Conservation (phyloP, 139 green algal genomes). For the Chara braunii region DNA sequence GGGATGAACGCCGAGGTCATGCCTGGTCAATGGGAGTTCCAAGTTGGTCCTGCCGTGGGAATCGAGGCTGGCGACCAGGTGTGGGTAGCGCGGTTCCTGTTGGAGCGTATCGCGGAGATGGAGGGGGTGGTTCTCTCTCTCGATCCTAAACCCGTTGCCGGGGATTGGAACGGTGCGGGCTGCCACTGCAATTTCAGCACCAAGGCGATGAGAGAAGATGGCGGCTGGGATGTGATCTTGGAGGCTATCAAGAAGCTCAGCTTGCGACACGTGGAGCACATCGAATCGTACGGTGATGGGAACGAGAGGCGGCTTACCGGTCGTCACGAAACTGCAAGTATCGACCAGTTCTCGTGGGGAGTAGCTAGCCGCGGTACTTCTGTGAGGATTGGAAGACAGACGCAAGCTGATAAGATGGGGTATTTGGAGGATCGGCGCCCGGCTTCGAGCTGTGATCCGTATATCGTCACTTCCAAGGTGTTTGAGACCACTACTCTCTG, state of each 20-base stretch:
- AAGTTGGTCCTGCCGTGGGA: conserved; percentile 81
- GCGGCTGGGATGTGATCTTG: conserved; percentile 25
- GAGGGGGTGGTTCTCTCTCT: conserved; percentile 56
- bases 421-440: conserved; percentile 97
- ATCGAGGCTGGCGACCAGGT: conserved; percentile 85
- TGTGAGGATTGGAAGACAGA: too few species aligned
- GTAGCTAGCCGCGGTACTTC: too few species aligned
- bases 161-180: conserved; percentile 97
- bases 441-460: conserved; percentile 92
- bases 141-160: conserved; percentile 86
- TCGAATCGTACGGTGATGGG: conserved; percentile 72
- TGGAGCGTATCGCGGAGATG: conserved; percentile 5
- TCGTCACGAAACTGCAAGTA: conserved; percentile 85
- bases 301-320: conserved; percentile 96
- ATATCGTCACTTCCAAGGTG: conserved; percentile 69
- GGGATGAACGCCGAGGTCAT: conserved; percentile 98
- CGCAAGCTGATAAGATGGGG: conserved; percentile 64
- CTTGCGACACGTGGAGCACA: conserved; percentile 69
- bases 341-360: conserved; percentile 78
- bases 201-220: conserved; percentile 66
- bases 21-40: conserved; percentile 96
- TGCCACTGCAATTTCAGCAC: conserved; percentile 95
- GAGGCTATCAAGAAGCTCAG: conserved; percentile 72
- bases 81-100: conserved; percentile 82
- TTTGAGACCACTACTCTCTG: conserved; percentile 61